Evolutionary conservation across 2,329 filamentous ascomycete genomes (phyloP), one percentile per base, ranked within the genome.

Genomic region (Verticillium isaacii): DNA sequence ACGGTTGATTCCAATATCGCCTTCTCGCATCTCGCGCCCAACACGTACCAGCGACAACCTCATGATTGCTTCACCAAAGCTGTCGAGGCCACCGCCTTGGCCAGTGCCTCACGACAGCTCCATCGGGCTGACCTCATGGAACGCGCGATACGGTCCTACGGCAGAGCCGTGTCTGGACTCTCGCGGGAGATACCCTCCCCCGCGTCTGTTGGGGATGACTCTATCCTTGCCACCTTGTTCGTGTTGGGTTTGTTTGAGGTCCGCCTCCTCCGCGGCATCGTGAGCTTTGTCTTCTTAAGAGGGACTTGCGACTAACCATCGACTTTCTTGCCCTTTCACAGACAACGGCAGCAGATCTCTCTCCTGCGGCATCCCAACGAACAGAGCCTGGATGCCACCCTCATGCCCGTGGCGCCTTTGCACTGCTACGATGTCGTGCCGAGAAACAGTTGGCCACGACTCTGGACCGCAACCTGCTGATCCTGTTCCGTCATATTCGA

Each of bases 21-120:
- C 8, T 56, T 63, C 6, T 59, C 60, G 8, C 29, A 55, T 9
- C 2, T 63, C 7, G 1, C 63, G 17, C 14, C 59, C 0, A 45
- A 37, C 15, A n/a, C 57, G 19, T 58, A 58, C n/a, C 57, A 41
- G 34, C 29, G 41, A 64, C 67, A 72, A 52, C 69, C 66, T 34
- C 64, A 65, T 37, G 61, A 32, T 5, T 57, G 45, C 32, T 63
- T 64, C 5, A 45, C 59, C 12, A 57, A 64, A 23, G 63, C 61
- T 32, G 62, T 61, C 6, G 58, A 64, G 45, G 63, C 63, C 0
- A 59, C 60, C 23, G 61, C 63, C 23, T 39, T 64, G 34, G 61
- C 61, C 6, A 63, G 56, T 23, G 61, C 58, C 6, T 39, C 63
- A 5, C 61, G 52, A 11, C 61, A 62, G 32, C 29, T 62, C 9